Base-by-base conservation (phyloP, 2,329 filamentous ascomycete genomes). In the Hypoxylon sp. region DNA sequence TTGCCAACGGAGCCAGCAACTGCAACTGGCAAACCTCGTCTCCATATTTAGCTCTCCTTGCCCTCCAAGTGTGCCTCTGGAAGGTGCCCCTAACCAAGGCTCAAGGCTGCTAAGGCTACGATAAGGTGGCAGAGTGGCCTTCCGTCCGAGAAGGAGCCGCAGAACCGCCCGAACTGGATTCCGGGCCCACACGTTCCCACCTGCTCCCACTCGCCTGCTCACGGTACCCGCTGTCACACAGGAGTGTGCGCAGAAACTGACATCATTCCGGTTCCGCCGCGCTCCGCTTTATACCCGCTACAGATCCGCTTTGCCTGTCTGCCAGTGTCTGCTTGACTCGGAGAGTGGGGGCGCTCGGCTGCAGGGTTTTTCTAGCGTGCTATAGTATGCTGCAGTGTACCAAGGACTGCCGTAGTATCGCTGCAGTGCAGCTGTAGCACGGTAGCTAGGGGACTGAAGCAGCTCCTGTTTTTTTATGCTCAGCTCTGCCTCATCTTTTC, bases 201-300 rank as follows among this genome's bases (percentile, higher is more conserved):
- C n/a, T 2, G 37, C 32, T n/a, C 34, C 34, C 68, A 70, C 68
- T 41, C 53, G 50, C 32, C 52, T 44, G 55, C 65, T 37, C 39
- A 58, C 61, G 20, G 49, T 65, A 60, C 49, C 68, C 63, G 68
- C 65, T 62, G 63, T 63, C 53, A 63, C 54, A 43, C 59, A 48
- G 53, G 22, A 41, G n/a, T 7, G 37, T 41, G 4, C 24, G 37
- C 37, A 17, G 37, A 55, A 28, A 19, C 50, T 70, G 68, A 70
- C 66, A 68, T 70, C 68, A 70, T 68, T 58, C 56, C 66, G 63
- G 56, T 19, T 68, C 68, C 66, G 68, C 62, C 28, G 54, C 48
- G 63, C 59, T 67, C 68, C 68, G 65, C 65, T 65, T 53, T 67
- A 44, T 54, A 52, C 48, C 47, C 46, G 51, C 51, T 34, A 20